phyloP scores from a whole-genome alignment of 2,329 filamentous ascomycete species.

The Hypoxylon rubiginosum region DNA sequence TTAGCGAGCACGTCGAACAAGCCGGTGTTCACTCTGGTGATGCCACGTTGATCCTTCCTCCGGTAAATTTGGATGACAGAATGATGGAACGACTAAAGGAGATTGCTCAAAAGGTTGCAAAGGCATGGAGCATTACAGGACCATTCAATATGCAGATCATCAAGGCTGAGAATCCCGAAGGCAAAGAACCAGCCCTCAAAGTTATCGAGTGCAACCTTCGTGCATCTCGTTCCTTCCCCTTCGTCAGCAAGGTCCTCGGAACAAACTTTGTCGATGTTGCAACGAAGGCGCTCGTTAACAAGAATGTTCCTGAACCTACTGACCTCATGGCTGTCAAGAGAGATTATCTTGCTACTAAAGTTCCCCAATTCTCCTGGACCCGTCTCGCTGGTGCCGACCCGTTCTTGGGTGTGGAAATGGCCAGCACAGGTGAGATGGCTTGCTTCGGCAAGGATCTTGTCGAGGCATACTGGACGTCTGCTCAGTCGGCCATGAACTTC shows the following conservation, averaged over 20 bases:
- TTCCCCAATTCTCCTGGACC: slow-evolving; percentile 99
- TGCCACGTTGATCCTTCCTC: slow-evolving; percentile 92
- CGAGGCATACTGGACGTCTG: slow-evolving; percentile 96
- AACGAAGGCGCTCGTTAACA: slow-evolving; percentile 89
- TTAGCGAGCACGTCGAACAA: slow-evolving; percentile 96
- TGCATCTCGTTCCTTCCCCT: slow-evolving; percentile 97
- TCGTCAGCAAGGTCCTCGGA: slow-evolving; percentile 96
- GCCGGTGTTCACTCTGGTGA: slow-evolving; percentile 99
- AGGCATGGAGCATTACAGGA: slow-evolving; percentile 96
- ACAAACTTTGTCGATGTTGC: slow-evolving; percentile 97
- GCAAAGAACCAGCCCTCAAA: slow-evolving; percentile 83
- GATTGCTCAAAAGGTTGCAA: slow-evolving; percentile 95
- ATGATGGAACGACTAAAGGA: slow-evolving; percentile 92
- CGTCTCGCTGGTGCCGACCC: slow-evolving; percentile 96
- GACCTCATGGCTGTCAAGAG: slow-evolving; percentile 92
- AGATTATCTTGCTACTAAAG: slow-evolving; percentile 96
- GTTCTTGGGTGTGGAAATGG: slow-evolving; percentile 98
- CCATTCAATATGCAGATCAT: slow-evolving; percentile 99
- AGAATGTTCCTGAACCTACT: slow-evolving; percentile 83
- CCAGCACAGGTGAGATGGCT: slow-evolving; percentile 96
- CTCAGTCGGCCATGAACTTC: slow-evolving; percentile 99
- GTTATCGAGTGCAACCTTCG: slow-evolving; percentile 99
- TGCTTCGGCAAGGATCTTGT: slow-evolving; percentile 97
- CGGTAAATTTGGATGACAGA: slow-evolving; percentile 79
- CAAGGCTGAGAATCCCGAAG: slow-evolving; percentile 84